Evolutionary conservation across 1,284 basidiomycete species (phyloP), one percentile per base, ranked within the genome.

Genomic region (Apiotrichum veenhuisii): DNA sequence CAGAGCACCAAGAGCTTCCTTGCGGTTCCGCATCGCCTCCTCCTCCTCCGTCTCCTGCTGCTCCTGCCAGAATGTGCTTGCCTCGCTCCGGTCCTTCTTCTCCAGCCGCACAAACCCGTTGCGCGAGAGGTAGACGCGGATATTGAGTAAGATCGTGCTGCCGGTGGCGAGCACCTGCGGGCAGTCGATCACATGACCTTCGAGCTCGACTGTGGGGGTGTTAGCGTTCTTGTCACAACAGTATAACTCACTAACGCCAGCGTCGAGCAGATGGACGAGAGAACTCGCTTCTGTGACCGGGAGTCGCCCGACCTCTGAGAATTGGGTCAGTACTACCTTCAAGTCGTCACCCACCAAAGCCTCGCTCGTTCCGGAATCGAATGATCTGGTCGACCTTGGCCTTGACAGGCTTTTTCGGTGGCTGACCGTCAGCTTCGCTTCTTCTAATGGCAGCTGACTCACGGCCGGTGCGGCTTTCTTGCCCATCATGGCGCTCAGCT

Each of bases 11-110:
- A 77, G 57, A 10, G 75, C 70, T 50, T 74, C 72, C 57, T 77
- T 77, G 20, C 76, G 58, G 53, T 69, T 68, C 20, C 76, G 57
- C 73, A 77, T 75, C 7, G 70, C 71, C 53, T 74, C 69, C 47
- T 77, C 75, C 34, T 72, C 72, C 11, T 54, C 65, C 0, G 76
- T 76, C 60, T 77, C 76, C 45, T 73, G 70, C 52, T 77, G 74
- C 44, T 76, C 73, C 47, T 75, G 71, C 75, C 75, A 77, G 52
- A 74, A 77, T 2, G 68, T 64, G 45, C 64, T 46, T 33, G 53
- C 54, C 22, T 67, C 65, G 25, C 61, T 55, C 27, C 70, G 50
- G 9, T 67, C 68, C 23, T 62, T 62, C 55, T 69, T 69, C 34
- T 70, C 66, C 1, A 66, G 59, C 41, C 64, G 66, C 36, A 67